phyloP scores from a whole-genome alignment of 106 monocot species.

The Dioscorea zingiberensis region DNA sequence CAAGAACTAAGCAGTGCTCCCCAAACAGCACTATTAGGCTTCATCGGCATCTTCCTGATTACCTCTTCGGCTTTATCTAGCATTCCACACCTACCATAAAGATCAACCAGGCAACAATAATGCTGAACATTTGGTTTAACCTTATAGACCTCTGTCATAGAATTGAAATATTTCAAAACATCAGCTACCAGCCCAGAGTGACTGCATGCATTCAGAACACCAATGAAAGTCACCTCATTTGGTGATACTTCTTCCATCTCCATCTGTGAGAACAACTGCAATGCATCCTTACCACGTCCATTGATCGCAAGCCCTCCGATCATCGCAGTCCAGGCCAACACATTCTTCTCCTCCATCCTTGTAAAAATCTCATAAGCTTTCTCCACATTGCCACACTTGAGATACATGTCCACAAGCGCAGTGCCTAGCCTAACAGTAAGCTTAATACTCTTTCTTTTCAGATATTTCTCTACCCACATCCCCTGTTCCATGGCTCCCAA shows the following conservation, averaged over 20 bases:
- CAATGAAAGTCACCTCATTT: slow-evolving; percentile 27
- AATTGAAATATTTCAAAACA: slow-evolving; percentile 22
- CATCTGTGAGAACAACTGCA: slow-evolving; percentile 12
- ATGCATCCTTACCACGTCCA: slow-evolving; percentile 8
- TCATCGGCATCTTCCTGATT: slow-evolving; percentile 14
- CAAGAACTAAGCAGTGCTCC: slow-evolving; percentile 20
- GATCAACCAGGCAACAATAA: slow-evolving; percentile 27
- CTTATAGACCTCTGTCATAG: slow-evolving; percentile 18
- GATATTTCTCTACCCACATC: slow-evolving; percentile 13
- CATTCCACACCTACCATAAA: slow-evolving; percentile 22
- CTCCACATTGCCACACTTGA: slow-evolving; percentile 23
- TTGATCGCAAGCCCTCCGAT: slow-evolving; percentile 22
- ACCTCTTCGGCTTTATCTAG: slow-evolving; percentile 10
- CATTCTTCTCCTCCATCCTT: slow-evolving; percentile 12
- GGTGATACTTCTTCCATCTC: slow-evolving; percentile 1
- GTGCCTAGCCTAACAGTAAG: slow-evolving; percentile 10
- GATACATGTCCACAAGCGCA: slow-evolving; percentile 28
- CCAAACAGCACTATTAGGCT: slow-evolving; percentile 7
- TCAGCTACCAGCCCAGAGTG: slow-evolving; percentile 28
- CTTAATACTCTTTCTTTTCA: neutral
- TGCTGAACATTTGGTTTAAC: slow-evolving; percentile 17
- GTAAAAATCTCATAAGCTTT: slow-evolving; percentile 17
- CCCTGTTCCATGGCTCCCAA: slow-evolving; percentile 24
- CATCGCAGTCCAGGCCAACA: slow-evolving; percentile 23
- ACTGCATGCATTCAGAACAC: slow-evolving; percentile 29